phyloP scores from a whole-genome alignment of 352 stramenopile species.

The Globisporangium alternatum region DNA sequence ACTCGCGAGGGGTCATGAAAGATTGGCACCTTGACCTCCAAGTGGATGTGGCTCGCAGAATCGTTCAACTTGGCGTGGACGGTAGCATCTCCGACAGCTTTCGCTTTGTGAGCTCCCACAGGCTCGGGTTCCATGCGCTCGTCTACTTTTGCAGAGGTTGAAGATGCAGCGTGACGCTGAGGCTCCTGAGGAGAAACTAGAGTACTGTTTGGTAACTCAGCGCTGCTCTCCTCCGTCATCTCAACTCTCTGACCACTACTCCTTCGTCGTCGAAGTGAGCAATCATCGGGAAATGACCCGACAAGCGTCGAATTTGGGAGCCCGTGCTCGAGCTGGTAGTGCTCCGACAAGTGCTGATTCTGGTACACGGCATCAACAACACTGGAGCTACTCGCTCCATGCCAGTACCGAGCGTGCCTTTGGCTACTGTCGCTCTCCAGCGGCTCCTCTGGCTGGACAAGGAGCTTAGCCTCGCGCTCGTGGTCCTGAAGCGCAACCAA shows the following conservation, averaged over 20 bases:
- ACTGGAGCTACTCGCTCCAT: not conserved
- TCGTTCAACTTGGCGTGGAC: constrained; percentile 1
- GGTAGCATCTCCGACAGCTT: not conserved
- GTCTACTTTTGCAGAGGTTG: not conserved
- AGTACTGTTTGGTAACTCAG: not conserved
- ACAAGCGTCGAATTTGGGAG: constrained; percentile 22
- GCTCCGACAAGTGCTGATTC: constrained; percentile 32
- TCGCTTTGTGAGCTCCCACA: not conserved
- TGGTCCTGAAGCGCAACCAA: constrained; percentile 19
- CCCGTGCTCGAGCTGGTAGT: constrained; percentile 33
- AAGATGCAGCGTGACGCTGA: not conserved
- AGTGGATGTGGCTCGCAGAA: constrained; percentile 7
- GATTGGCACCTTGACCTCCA: constrained; percentile 12
- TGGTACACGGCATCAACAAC: constrained; percentile 26
- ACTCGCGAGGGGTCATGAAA: not conserved
- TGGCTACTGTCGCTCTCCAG: not conserved
- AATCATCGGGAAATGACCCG: constrained; percentile 43
- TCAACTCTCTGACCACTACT: not conserved
- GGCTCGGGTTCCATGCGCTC: constrained; percentile 10
- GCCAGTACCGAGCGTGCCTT: not conserved
- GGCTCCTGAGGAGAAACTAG: not conserved
- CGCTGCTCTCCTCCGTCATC: not conserved
- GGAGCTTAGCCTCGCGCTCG: not conserved
- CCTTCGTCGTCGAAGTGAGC: constrained; percentile 3
- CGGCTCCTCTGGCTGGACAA: not conserved